Base-by-base conservation (phyloP, 352 stramenopile genomes). In the Phytophthora sp. region DNA sequence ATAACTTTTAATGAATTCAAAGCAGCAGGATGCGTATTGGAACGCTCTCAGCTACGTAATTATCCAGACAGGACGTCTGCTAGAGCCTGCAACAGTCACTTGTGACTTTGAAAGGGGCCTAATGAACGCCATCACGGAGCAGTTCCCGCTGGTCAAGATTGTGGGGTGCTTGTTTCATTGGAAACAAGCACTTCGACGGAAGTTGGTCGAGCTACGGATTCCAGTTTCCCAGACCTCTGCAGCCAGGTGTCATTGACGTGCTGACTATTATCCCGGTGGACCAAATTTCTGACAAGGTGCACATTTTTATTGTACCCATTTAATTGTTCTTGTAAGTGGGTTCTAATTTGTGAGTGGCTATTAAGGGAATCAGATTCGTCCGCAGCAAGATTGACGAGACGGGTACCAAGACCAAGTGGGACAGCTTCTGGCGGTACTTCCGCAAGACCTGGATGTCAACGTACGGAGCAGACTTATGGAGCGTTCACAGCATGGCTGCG, bases 341-440 rank as follows among this genome's bases (percentile, higher is more conserved):
- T 41, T 41, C n/a, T 55, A 7, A 29, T 20, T 42, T 41, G n/a
- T n/a, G n/a, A n/a, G n/a, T n/a, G n/a, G n/a, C n/a, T n/a, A 21
- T 41, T 39, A 29, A 55, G 27, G 29, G 46, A 20, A 55, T 55
- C n/a, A 9, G 46, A 29, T 20, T n/a, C n/a, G n/a, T n/a, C n/a
- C n/a, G n/a, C n/a, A n/a, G n/a, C n/a, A n/a, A 7, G 26, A 27
- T 52, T 11, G 6, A 35, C 11, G 55, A 56, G 20, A 55, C 42
- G 16, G 55, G 33, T 3, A 9, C 2, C 21, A 63, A 63, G 11
- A 41, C 23, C 2, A 56, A 63, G 26, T 63, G 42, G 42, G 44
- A 63, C 9, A 21, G 30, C 6, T 56, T 63, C 39, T 63, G 55
- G 55, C 30, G 55, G n/a, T 63, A 63, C 16, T 49, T 63, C 20